Percentiles rank a stretch among this genome's conserved stretches.
Conservation (phyloP, 2,329 filamentous ascomycete genomes). For the Botrytis elliptica region DNA sequence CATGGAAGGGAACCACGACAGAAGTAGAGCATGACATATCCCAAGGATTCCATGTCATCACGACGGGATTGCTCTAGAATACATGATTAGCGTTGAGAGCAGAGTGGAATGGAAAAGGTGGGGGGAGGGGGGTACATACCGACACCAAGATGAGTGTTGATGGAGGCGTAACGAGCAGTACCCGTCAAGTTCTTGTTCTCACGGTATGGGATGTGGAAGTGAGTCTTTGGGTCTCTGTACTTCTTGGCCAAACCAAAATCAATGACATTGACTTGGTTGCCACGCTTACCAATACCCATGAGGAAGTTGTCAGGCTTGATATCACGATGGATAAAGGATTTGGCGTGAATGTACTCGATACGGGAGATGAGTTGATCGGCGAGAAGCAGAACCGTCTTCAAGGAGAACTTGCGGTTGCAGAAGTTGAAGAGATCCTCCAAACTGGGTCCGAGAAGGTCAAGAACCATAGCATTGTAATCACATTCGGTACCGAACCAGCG, state of each 20-base stretch:
- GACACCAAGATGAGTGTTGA: conserved; percentile 97
- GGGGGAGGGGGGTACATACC: conserved; percentile 50
- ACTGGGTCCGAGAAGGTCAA: conserved; percentile 92
- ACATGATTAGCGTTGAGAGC: conserved; percentile 35
- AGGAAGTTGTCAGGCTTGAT: conserved; percentile 99
- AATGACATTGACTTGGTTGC: conserved; percentile 99
- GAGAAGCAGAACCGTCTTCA: conserved; percentile 95
- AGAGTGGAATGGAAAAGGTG: neutral
- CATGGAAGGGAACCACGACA: conserved; percentile 97
- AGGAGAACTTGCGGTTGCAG: conserved; percentile 98
- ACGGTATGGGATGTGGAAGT: conserved; percentile 99
- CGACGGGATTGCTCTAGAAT: conserved; percentile 87
- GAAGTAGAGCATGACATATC: conserved; percentile 99
- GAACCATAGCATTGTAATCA: conserved; percentile 99
- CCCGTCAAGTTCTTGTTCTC: conserved; percentile 99
- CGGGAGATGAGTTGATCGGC: conserved; percentile 98
- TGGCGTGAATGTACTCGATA: conserved; percentile 99
- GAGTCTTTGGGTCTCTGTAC: conserved; percentile 98
- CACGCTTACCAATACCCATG: conserved; percentile 98
- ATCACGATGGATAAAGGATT: conserved; percentile 98
- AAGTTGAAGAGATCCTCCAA: conserved; percentile 99
- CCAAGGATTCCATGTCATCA: conserved; percentile 98
- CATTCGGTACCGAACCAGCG: conserved; percentile 99
- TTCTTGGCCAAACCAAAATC: conserved; percentile 99
- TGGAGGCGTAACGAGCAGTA: conserved; percentile 96